phyloP scores from a whole-genome alignment of 2,329 filamentous ascomycete genomes.

The Penicillium concentricum region DNA sequence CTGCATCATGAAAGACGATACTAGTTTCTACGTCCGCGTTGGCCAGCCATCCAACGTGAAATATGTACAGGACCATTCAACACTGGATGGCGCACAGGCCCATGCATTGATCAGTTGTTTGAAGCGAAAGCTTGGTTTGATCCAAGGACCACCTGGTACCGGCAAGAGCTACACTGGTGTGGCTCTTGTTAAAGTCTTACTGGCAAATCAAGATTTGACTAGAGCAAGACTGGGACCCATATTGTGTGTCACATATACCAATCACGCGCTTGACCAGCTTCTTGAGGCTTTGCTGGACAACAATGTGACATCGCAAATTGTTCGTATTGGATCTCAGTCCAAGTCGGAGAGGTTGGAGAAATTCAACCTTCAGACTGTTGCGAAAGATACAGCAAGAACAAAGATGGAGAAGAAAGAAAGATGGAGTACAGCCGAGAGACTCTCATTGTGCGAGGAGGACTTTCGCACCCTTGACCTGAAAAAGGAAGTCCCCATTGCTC shows the following conservation, averaged over 20 bases:
- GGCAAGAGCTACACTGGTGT: conserved; percentile 31
- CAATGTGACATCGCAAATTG: conserved; percentile 44
- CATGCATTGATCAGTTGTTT: conserved; percentile 19
- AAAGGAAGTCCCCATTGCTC: background rate
- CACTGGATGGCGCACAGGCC: conserved; percentile 23
- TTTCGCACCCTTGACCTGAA: conserved; percentile 14
- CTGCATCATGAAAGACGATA: conserved; percentile 27
- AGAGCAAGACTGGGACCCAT: conserved; percentile 44
- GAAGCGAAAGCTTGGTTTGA: conserved; percentile 20
- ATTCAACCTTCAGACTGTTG: conserved; percentile 49
- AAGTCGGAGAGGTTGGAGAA: conserved; percentile 54
- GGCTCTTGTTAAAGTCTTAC: conserved; percentile 30
- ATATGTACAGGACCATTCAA: conserved; percentile 16
- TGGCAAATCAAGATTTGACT: conserved; percentile 25
- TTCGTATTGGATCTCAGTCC: conserved; percentile 62
- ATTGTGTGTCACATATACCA: conserved; percentile 51
- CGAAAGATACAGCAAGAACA: conserved; percentile 36
- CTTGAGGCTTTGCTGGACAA: conserved; percentile 57
- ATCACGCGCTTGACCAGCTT: conserved; percentile 58
- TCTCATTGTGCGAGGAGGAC: conserved; percentile 11
- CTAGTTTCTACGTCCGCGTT: conserved; percentile 18
- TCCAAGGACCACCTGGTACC: conserved; percentile 32
- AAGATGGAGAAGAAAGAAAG: conserved; percentile 29
- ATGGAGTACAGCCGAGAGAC: conserved; percentile 7
- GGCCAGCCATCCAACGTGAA: conserved; percentile 16